phyloP scores from a whole-genome alignment of 148 eudicot species.

The Diospyros kaki region DNA sequence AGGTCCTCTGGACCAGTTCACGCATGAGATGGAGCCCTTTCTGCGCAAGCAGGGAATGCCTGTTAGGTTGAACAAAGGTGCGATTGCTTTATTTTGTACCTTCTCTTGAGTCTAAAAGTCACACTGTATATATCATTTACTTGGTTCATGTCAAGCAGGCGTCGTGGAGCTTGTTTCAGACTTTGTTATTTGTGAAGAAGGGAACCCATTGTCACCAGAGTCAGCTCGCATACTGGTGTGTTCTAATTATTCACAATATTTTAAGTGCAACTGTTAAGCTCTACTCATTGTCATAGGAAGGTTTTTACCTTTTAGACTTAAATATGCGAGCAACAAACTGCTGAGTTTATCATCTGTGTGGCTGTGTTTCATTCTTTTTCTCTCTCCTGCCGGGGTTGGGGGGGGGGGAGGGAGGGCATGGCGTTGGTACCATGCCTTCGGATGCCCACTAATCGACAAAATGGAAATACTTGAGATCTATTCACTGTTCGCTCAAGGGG shows the following conservation, averaged over 20 bases:
- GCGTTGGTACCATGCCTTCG: too few species aligned
- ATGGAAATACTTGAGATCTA: too few species aligned
- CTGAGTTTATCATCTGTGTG: too few species aligned
- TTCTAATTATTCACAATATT: background rate
- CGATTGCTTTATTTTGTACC: background rate
- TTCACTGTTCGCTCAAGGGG: too few species aligned
- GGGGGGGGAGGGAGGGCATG: too few species aligned
- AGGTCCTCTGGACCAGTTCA: slow-evolving; percentile 86
- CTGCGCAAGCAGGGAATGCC: slow-evolving; percentile 97
- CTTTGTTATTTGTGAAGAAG: slow-evolving; percentile 83
- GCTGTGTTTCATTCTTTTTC: too few species aligned
- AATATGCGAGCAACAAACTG: too few species aligned
- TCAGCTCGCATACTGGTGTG: slow-evolving; percentile 83
- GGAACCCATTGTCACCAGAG: slow-evolving; percentile 86
- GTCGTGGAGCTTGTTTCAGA: slow-evolving; percentile 87
- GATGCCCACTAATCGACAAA: too few species aligned
- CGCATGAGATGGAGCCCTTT: slow-evolving; percentile 97
- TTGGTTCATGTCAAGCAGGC: slow-evolving; percentile 42
- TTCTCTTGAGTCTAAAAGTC: background rate
- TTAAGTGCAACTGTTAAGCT: too few species aligned
- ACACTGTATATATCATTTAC: background rate
- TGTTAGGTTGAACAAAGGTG: slow-evolving; percentile 87
- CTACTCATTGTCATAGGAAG: too few species aligned
- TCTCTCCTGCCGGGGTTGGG: too few species aligned
- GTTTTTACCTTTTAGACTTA: too few species aligned